These are phyloP conservation scores for Syzygium aromaticum DNA, from an alignment of 345 rosid genomes.

Conservation along the genomic window DNA sequence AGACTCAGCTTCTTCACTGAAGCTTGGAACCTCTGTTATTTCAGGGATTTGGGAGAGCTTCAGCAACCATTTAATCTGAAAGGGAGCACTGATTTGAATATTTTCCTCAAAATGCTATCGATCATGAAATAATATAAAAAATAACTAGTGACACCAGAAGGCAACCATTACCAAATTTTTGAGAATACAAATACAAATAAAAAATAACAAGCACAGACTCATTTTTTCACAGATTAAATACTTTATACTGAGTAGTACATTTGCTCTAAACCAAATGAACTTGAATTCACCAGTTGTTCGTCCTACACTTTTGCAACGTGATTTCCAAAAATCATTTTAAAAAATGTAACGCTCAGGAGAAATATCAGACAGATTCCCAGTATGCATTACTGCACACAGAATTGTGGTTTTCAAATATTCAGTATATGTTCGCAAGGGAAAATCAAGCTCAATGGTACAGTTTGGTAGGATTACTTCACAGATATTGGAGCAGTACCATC, in stretches of 20 bases:
- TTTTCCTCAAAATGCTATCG: not conserved
- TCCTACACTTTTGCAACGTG: not conserved
- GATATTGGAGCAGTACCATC: not conserved
- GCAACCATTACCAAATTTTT: not conserved
- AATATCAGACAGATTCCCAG: not conserved
- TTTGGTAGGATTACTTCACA: not conserved
- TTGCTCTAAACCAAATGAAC: not conserved
- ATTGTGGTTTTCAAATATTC: not conserved
- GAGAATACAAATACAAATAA: not conserved
- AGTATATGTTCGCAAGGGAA: not conserved
- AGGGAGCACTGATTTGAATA: not conserved
- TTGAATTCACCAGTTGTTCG: not conserved
- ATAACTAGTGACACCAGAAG: not conserved
- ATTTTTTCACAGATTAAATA: not conserved
- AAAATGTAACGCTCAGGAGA: not conserved
- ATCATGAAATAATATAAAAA: not conserved
- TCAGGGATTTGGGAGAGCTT: conserved; percentile 78
- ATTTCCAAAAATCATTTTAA: not conserved
- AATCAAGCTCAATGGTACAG: not conserved
- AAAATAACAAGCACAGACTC: not conserved
- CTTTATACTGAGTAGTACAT: not conserved
- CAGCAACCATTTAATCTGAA: conserved; percentile 79
- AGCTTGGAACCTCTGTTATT: conserved; percentile 72
- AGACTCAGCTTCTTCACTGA: conserved; percentile 51
- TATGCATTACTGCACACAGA: not conserved